Base-by-base conservation (phyloP, 441 rosid genomes). In the Gossypium davidsonii region DNA sequence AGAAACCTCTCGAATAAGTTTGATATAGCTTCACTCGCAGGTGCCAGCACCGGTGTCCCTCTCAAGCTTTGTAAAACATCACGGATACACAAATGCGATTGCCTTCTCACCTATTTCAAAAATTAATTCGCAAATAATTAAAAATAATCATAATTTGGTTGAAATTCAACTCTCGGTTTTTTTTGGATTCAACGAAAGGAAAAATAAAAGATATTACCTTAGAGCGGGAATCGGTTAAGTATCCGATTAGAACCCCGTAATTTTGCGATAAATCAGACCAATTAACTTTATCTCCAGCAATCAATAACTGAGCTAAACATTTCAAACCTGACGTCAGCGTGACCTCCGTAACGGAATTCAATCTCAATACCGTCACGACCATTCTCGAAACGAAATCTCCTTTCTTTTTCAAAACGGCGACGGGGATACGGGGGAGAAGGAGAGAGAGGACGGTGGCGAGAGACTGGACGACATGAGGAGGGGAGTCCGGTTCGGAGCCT, bases 21-120 rank as follows among this genome's bases (percentile, higher is more conserved):
- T 1, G 85, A 80, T 46, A 92, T 79, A 12, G 83, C 88, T 82
- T 92, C 94, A 73, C 98, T 91, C 21, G 91, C 89, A 18, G 88
- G 87, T 14, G 78, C 74, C 39, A 86, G 71, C 8, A 81, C 76
- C 0, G 86, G 72, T n/a, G 84, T 85, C 57, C 91, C 87, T 72
- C 79, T 89, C 70, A 89, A 82, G 82, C 83, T 81, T 74, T 80
- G 90, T 39, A 94, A 75, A 56, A 85, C 82, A 61, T 89, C 92
- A 18, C 91, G 88, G 60, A 81, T 78, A 63, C 91, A 85, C 39
- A 72, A 64, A 49, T 87, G 89, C 2, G 96, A 76, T 77, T 91
- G 92, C 83, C 78, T 90, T 71, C 99, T 85, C 71, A 90, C 97
- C 97, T 94, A 59, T 67, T 55, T 44, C 15, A 21, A 66, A 58